Percentiles rank a stretch among this genome's conserved stretches.
These are phyloP conservation scores for Lithospermum erythrorhizon DNA, from an alignment of 257 asterid genomes.

Conservation along the genomic window DNA sequence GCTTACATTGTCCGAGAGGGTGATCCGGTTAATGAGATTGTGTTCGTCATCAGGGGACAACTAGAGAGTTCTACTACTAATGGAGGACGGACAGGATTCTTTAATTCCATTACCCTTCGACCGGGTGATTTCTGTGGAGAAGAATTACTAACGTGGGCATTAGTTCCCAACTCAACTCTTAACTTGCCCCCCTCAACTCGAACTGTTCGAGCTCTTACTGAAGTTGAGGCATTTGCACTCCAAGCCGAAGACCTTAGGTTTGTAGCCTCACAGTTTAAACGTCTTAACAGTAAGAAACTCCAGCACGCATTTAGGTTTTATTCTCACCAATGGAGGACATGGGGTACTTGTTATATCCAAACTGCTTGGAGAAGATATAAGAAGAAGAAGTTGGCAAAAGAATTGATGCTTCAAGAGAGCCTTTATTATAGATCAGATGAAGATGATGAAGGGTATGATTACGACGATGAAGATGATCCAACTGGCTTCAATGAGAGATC, in stretches of 20 bases:
- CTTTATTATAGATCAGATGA: constrained; percentile 12
- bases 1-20: constrained; percentile 68
- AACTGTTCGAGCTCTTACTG: constrained; percentile 62
- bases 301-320: constrained; percentile 87
- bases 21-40: constrained; percentile 85
- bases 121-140: constrained; percentile 93
- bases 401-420: constrained; percentile 43
- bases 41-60: constrained; percentile 77
- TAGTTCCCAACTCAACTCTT: constrained; percentile 56
- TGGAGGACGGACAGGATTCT: constrained; percentile 87
- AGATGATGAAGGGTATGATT: constrained; percentile 2
- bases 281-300: constrained; percentile 81
- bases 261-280: constrained; percentile 68
- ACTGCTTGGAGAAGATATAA: constrained; percentile 72
- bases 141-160: constrained; percentile 90
- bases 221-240: constrained; percentile 87
- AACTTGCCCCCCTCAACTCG: constrained; percentile 78
- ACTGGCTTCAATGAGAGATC: constrained; percentile 12
- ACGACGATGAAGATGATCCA: constrained; percentile 7
- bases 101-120: constrained; percentile 64
- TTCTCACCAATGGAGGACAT: constrained; percentile 92
- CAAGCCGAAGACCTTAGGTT: constrained; percentile 86
- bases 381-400: constrained; percentile 47
- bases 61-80: constrained; percentile 85
- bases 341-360: constrained; percentile 78